Percentiles rank a stretch among this genome's conserved stretches.
Conservation (phyloP, 139 green algal species). For the Zygnema circumcarinatum region DNA sequence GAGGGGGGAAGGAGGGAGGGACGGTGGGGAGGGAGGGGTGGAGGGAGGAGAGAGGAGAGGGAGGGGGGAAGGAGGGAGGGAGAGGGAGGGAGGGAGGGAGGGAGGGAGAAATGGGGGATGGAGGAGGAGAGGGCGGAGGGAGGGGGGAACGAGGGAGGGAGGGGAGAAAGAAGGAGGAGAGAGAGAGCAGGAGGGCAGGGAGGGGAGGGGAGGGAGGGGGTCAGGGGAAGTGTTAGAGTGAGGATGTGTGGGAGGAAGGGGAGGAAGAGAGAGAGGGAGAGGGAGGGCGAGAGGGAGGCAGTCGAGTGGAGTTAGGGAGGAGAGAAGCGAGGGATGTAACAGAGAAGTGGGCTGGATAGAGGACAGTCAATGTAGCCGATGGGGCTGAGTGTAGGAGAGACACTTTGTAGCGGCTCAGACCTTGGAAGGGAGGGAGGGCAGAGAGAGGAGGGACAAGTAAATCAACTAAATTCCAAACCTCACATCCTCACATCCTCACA, state of each 20-base stretch:
- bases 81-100: not conserved
- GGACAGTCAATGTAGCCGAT: not conserved
- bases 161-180: not conserved
- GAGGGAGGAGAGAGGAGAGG: not conserved
- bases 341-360: not conserved
- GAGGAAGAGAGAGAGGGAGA: not conserved
- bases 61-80: not conserved
- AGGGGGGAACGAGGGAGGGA: not conserved
- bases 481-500: no score
- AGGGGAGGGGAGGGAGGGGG: not conserved
- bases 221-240: not conserved
- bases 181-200: not conserved
- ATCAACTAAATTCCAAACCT: not conserved
- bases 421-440: not conserved
- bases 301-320: not conserved
- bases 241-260: not conserved
- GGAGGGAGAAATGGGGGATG: not conserved
- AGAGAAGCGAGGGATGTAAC: not conserved
- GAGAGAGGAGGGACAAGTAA: not conserved
- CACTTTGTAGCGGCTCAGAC: no score
- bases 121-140: not conserved
- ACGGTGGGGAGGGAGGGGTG: not conserved
- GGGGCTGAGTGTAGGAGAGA: not conserved
- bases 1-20: not conserved
- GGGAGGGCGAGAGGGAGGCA: not conserved